A percentile compares a stretch with the other conserved stretches of the same genome.
phyloP scores from a whole-genome alignment of 192 early-diverging fungal genomes.

The Borealophlyctis nickersoniae region DNA sequence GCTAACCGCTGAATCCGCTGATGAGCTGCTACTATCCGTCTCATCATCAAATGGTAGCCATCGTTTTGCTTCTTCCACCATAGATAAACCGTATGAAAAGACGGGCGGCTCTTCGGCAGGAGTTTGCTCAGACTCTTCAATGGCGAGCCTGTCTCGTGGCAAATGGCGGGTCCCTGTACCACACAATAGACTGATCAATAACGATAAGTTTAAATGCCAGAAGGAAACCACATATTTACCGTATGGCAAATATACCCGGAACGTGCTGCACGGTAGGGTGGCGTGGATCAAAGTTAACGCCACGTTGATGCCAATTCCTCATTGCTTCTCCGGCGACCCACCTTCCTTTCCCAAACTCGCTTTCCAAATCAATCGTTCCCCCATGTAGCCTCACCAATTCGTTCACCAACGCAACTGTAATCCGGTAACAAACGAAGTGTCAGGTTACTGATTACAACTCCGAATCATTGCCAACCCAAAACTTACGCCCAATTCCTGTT shows the following conservation, averaged over 20 bases:
- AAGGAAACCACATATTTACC: too few species aligned
- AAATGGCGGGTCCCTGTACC: conserved; percentile 44
- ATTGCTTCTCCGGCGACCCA: too few species aligned
- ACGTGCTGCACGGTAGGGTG: too few species aligned
- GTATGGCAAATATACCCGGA: conserved; percentile 47
- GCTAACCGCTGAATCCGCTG: conserved; percentile 4
- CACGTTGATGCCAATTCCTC: too few species aligned
- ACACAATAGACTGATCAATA: too few species aligned
- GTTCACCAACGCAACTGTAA: conserved; percentile 50
- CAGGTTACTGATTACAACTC: too few species aligned
- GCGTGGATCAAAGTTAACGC: too few species aligned
- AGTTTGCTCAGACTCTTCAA: conserved; percentile 26
- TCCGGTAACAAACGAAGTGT: too few species aligned
- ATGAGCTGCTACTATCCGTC: not conserved
- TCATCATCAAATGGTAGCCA: conserved; percentile 20
- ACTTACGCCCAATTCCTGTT: conserved; percentile 59
- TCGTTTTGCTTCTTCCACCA: conserved; percentile 26
- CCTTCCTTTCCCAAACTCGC: conserved; percentile 42
- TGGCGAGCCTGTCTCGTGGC: conserved; percentile 33
- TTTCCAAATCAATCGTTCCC: conserved; percentile 39
- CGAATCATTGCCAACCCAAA: too few species aligned
- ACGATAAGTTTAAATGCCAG: too few species aligned
- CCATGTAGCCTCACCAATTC: conserved; percentile 56
- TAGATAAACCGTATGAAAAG: conserved; percentile 11
- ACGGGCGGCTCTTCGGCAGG: conserved; percentile 36